A percentile compares a stretch with the other conserved stretches of the same genome.
phyloP scores from a whole-genome alignment of 148 eudicot genomes.

The Fagopyrum tataricum region DNA sequence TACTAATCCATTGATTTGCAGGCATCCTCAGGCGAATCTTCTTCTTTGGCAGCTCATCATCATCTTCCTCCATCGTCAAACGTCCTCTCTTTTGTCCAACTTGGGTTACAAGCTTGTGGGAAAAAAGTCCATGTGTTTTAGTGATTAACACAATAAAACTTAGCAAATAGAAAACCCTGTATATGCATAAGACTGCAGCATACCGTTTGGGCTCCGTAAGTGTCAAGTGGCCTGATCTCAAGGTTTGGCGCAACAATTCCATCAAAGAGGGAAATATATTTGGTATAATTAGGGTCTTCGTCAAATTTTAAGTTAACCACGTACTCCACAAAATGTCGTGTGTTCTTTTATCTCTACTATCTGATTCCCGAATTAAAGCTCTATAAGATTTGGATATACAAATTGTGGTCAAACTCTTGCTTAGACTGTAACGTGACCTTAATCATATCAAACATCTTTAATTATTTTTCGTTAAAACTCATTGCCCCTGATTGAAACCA shows the following conservation, averaged over 20 bases:
- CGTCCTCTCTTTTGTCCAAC: slow-evolving; percentile 96
- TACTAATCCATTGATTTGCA: slow-evolving; percentile 94
- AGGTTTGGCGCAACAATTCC: slow-evolving; percentile 94
- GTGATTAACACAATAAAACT: not conserved
- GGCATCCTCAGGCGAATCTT: slow-evolving; percentile 91
- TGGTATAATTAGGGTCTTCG: slow-evolving; percentile 90
- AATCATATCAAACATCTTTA: not conserved
- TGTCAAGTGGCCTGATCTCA: slow-evolving; percentile 80
- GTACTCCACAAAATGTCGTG: slow-evolving; percentile 62
- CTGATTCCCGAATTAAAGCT: too few species aligned
- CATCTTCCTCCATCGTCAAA: slow-evolving; percentile 60
- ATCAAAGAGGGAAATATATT: slow-evolving; percentile 80
- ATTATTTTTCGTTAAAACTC: not conserved
- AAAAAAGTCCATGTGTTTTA: not conserved
- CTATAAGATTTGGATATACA: not conserved
- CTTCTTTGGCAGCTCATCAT: slow-evolving; percentile 88
- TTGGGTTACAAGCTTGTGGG: slow-evolving; percentile 62
- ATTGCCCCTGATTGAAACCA: not conserved
- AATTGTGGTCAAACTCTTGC: not conserved
- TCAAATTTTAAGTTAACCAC: slow-evolving; percentile 93
- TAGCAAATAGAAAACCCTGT: not conserved
- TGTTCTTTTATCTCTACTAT: too few species aligned
- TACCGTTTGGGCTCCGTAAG: slow-evolving; percentile 99
- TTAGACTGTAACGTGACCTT: not conserved
- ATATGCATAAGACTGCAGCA: not conserved